Evolutionary conservation across 1,284 basidiomycete species (phyloP), one percentile per base, ranked within the genome.

Genomic region (Polyporus tsugae): DNA sequence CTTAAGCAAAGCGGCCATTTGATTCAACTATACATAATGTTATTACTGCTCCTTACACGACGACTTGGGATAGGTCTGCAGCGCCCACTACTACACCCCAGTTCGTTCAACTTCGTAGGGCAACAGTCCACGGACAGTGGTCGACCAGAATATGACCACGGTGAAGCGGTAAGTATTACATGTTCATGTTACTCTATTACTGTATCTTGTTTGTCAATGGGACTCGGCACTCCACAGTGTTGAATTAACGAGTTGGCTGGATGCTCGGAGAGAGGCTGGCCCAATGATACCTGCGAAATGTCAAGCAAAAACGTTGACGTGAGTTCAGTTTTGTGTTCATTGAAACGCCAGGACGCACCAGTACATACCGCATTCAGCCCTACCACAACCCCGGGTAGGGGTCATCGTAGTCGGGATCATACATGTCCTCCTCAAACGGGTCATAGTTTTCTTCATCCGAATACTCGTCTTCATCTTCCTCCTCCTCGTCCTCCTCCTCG

Each of bases 381-480:
- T 49, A 49, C 46, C 46, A 49, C 46, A 49, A 25, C 9, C 4
- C 22, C 29, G 29, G 29, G 22, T 62, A 35, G 15, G 55, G 58
- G 36, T 63, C 35, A 25, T 58, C 63, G 29, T 38, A 46, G 38
- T 60, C 41, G 17, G 41, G 41, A 19, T 60, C 55, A 9, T 33
- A 55, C 33, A 55, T 15, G 17, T 60, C 64, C 10, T 65, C 64
- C n/a, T 46, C 63, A 19, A 49, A 49, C 22, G 46, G 46, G 22
- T 58, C 53, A 6, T 46, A 36, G 7, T 49, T 53, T 10, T 55
- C 53, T 15, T 41, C 46, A 15, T 60, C 61, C 22, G 46, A 49
- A 4, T 57, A 62, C 17, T 59, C 57, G 39, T 70, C 60, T 36
- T 61, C 59, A 35, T 64, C 62, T 6, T 64, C 63, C 38, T 67